Evolutionary conservation across 2,329 filamentous ascomycete species (phyloP).

Genomic region (Magnaporthiopsis rhizophila): DNA sequence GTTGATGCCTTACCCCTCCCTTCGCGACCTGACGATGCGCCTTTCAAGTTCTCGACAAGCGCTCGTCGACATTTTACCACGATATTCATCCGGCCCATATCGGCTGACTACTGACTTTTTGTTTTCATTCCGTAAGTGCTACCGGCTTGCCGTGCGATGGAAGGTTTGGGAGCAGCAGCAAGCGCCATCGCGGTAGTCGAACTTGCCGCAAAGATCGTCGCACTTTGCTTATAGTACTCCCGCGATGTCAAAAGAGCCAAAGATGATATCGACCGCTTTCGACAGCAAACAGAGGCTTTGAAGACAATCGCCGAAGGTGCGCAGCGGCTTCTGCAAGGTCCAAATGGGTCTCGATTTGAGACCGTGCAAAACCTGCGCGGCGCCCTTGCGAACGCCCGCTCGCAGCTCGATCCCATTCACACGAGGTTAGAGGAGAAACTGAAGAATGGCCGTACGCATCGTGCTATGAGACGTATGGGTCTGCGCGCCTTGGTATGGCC

Average conservation of each 20-base stretch:
- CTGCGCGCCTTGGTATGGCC: no score
- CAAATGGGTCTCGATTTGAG: neutral
- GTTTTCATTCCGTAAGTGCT: neutral
- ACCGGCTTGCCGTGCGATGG: neutral
- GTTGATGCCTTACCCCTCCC: no score
- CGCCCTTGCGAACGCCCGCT: neutral
- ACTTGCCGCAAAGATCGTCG: neutral
- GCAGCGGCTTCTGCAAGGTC: neutral
- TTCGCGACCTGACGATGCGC: no score
- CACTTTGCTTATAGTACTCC: neutral
- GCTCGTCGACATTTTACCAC: no score
- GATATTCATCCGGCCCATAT: no score
- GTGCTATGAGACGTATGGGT: no score
- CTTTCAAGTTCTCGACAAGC: no score
- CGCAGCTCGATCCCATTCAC: no score
- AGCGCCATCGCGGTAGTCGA: neutral
- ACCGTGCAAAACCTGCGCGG: neutral
- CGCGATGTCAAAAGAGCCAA: neutral
- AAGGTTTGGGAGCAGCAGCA: neutral
- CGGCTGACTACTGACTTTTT: neutral
- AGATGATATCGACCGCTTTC: neutral
- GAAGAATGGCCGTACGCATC: no score
- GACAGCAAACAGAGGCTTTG: neutral
- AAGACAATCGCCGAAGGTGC: neutral
- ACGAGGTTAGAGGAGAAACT: no score